phyloP scores from a whole-genome alignment of 225 moss, liverwort and hornwort species.

The Straminergon stramineum region DNA sequence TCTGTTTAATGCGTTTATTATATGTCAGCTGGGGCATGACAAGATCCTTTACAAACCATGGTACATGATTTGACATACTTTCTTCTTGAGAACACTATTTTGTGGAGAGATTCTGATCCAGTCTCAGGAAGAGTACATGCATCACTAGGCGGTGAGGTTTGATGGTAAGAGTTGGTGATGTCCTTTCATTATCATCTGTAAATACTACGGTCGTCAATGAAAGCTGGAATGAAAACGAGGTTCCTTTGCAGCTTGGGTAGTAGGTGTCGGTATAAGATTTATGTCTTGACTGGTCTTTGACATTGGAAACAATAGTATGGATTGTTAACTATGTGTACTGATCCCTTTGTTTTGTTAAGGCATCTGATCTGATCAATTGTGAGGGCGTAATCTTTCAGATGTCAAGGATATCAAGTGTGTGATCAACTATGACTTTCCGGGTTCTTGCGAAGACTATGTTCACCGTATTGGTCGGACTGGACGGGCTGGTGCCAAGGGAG shows the following conservation, averaged over 20 bases:
- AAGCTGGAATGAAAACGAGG: neutral
- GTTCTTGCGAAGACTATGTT: constrained; percentile 98
- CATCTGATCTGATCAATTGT: constrained; percentile 12
- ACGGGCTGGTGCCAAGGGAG: constrained; percentile 95
- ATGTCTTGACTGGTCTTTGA: neutral
- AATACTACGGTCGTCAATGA: neutral
- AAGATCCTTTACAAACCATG: neutral
- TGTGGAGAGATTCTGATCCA: constrained; percentile 21
- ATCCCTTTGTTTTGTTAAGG: neutral
- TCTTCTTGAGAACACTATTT: constrained; percentile 15
- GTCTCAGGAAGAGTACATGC: constrained; percentile 20
- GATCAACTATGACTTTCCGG: constrained; percentile 99
- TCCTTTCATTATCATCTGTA: constrained; percentile 10
- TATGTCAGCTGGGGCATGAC: constrained; percentile 7
- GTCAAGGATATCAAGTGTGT: constrained; percentile 99
- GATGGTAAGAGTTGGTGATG: constrained; percentile 25
- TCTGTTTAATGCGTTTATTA: constrained; percentile 7
- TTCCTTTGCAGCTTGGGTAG: neutral
- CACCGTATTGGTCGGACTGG: constrained; percentile 99
- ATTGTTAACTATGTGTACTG: neutral
- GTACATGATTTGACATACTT: constrained; percentile 10
- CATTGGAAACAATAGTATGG: neutral
- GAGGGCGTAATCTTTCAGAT: constrained; percentile 52
- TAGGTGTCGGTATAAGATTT: neutral
- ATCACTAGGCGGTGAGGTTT: constrained; percentile 18